Evolutionary conservation across 2,329 filamentous ascomycete genomes (phyloP).

Genomic region (Ophiocordyceps australis): DNA sequence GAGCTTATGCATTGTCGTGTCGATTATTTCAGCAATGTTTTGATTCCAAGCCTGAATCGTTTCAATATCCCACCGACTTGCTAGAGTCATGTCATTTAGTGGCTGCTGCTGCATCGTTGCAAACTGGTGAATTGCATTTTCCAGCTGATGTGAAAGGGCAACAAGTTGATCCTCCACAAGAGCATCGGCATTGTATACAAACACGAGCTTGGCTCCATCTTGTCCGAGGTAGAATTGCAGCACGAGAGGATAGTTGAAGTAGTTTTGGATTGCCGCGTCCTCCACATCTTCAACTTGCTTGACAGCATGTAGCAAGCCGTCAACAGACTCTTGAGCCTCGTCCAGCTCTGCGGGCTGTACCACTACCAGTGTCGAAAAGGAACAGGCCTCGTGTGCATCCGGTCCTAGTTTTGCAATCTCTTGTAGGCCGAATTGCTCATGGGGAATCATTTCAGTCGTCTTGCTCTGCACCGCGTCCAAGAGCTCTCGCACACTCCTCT

Average conservation of each 20-base stretch:
- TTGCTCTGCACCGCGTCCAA: constrained; percentile 5
- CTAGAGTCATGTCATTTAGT: neutral
- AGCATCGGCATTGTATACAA: constrained; percentile 2
- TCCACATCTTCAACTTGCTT: constrained; percentile 1
- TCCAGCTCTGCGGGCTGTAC: neutral
- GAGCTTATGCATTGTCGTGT: constrained; percentile 19
- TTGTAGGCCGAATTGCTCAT: constrained; percentile 1
- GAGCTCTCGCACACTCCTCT: constrained; percentile 3
- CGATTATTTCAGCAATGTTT: neutral
- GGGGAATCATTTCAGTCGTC: constrained; percentile 3
- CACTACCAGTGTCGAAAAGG: neutral
- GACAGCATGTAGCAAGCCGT: constrained; percentile 3
- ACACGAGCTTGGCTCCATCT: neutral
- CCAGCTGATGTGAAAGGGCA: constrained; percentile 1
- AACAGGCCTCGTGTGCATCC: neutral
- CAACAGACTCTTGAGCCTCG: constrained; percentile 2
- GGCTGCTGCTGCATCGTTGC: neutral
- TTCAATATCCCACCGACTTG: neutral
- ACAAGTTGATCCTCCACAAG: constrained; percentile 1
- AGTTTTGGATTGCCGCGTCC: constrained; percentile 4
- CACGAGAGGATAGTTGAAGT: constrained; percentile 4
- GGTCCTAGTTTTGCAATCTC: neutral
- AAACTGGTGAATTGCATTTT: constrained; percentile 1
- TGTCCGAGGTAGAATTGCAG: neutral
- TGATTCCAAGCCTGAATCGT: neutral